These are phyloP conservation scores for Meyerozyma smithsonii DNA, from an alignment of 1,139 yeast genomes.

Conservation along the genomic window DNA sequence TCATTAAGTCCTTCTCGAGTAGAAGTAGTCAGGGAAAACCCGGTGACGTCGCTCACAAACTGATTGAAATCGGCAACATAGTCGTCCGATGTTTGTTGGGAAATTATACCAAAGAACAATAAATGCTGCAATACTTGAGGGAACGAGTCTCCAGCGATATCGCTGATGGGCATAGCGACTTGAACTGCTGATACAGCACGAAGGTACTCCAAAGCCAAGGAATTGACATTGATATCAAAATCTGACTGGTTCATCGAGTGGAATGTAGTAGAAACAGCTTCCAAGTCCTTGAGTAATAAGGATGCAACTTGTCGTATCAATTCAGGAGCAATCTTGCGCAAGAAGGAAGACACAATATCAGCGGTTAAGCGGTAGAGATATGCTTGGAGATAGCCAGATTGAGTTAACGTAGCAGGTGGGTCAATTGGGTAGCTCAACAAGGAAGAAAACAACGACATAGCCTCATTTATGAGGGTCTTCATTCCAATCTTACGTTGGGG, in stretches of 20 bases:
- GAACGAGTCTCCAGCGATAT: constrained; percentile 8
- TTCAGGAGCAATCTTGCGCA: background rate
- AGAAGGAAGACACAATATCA: background rate
- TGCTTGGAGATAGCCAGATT: background rate
- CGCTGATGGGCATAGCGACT: constrained; percentile 18
- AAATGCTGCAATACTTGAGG: constrained; percentile 19
- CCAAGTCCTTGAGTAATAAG: background rate
- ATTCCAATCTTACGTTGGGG: constrained; percentile 28
- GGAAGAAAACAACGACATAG: constrained; percentile 16
- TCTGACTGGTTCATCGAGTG: background rate
- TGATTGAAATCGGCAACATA: constrained; percentile 55
- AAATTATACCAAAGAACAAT: constrained; percentile 21
- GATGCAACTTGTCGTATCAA: background rate
- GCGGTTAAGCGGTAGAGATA: background rate
- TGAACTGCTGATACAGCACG: constrained; percentile 26
- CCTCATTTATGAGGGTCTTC: constrained; percentile 20
- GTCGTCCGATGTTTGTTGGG: constrained; percentile 24
- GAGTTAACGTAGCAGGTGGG: background rate
- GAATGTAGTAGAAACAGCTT: background rate
- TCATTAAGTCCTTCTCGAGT: constrained; percentile 55
- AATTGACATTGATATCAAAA: background rate
- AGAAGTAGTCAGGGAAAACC: constrained; percentile 44
- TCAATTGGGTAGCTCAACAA: constrained; percentile 6
- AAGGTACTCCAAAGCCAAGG: constrained; percentile 15
- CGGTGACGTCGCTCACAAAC: constrained; percentile 71